phyloP scores from a whole-genome alignment of 2,329 filamentous ascomycete genomes.

The Aspergillus texensis region DNA sequence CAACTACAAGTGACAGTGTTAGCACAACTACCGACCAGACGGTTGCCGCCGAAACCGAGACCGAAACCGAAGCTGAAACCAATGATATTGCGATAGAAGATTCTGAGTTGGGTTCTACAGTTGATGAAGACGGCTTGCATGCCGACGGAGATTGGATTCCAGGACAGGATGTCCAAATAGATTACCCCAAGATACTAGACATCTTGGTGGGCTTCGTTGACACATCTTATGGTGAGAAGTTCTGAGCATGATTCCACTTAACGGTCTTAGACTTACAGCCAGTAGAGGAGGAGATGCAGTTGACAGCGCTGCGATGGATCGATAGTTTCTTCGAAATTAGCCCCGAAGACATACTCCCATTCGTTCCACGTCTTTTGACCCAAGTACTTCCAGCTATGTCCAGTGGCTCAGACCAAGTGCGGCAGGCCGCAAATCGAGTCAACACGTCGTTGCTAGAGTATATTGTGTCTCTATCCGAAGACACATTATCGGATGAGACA shows the following conservation, averaged over 20 bases:
- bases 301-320: constrained; percentile 92
- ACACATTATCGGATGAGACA: constrained; percentile 49
- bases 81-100: constrained; percentile 61
- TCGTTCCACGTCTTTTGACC: constrained; percentile 87
- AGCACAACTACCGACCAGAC: constrained; percentile 58
- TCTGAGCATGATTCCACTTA: background rate
- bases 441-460: constrained; percentile 93
- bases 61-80: constrained; percentile 26
- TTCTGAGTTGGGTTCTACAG: constrained; percentile 46
- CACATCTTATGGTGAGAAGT: constrained; percentile 67
- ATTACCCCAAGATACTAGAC: constrained; percentile 87
- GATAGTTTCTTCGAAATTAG: constrained; percentile 97
- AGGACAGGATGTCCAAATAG: constrained; percentile 93
- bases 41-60: constrained; percentile 34
- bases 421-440: constrained; percentile 83
- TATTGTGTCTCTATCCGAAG: constrained; percentile 85
- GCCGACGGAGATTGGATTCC: constrained; percentile 95
- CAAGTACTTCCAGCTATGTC: constrained; percentile 94
- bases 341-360: constrained; percentile 91
- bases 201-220: constrained; percentile 90
- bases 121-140: constrained; percentile 59
- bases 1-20: constrained; percentile 68
- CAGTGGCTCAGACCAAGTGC: constrained; percentile 84
- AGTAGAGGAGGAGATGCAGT: constrained; percentile 82
- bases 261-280: constrained; percentile 3